Evolutionary conservation across 371 early-diverging fungal genomes (phyloP), one percentile per base, ranked within the genome.

Genomic region (Mucor plumbeus): DNA sequence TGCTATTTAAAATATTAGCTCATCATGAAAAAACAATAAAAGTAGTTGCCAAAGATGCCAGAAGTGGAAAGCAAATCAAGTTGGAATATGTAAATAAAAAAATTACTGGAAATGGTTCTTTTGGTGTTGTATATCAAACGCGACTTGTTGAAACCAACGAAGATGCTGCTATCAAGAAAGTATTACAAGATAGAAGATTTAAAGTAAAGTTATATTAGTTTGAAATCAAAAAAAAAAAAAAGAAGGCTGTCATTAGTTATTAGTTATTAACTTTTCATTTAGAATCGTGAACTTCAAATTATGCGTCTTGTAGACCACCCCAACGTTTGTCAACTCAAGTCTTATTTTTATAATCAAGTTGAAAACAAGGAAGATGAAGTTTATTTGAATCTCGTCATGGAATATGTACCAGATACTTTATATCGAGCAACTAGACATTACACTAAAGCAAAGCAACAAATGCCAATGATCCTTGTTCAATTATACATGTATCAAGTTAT

Each of bases 401-500:
- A 95, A 72, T 95, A 81, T 67, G 83, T 94, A 34, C 95, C 95
- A 33, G 94, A 95, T 70, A 95, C 95, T 19, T 84, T 95, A 44
- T 95, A 94, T 76, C 80, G 92, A 33, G 90, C 91, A 21, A 88
- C 91, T 40, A 84, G 94, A 48, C 91, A 91, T 63, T 92, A 88
- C 67, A 82, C 91, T 39, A 94, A 94, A 81, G 77, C 85, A 64
- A 95, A 93, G 81, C 95, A 95, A 80, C 83, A 85, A 14, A 95
- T 98, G 89, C 97, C 98, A 13, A 88, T 90, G 44, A 79, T 94
- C 15, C 87, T 85, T 67, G 89, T 98, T 66, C 94, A 97, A 87
- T 83, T 97, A 19, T 98, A 96, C 79, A 95, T 96, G 90, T 97
- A 97, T 79, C 99, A 99, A 76, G 81, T 99, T 68, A 89, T 97